phyloP scores from a whole-genome alignment of 148 eudicot species.

The Diospyros kaki region DNA sequence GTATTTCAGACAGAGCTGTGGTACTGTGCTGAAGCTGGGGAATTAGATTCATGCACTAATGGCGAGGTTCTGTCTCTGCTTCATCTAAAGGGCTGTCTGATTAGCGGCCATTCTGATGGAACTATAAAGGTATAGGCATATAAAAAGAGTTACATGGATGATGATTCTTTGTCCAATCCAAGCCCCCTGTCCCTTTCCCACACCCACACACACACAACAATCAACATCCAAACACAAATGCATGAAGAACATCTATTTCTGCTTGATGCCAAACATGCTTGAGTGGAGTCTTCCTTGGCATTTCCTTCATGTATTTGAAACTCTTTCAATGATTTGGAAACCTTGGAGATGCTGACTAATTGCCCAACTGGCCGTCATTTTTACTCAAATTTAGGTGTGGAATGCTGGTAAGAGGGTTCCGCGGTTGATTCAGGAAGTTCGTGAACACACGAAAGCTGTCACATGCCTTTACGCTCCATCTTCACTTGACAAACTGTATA shows the following conservation, averaged over 20 bases:
- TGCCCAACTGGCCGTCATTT: background rate
- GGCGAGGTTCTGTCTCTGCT: conserved; percentile 43
- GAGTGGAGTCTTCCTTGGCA: background rate
- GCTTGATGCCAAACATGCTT: too few relatives aligned
- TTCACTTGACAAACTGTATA: conserved; percentile 38
- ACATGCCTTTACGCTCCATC: conserved; percentile 43
- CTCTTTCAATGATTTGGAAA: background rate
- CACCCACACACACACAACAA: too few relatives aligned
- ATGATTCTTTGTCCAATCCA: background rate
- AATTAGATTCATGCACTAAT: conserved; percentile 35
- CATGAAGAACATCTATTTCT: background rate
- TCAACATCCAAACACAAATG: background rate
- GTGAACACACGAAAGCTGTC: conserved; percentile 48
- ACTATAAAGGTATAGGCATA: conserved; percentile 39
- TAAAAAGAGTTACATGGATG: background rate
- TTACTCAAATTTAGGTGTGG: conserved; percentile 35
- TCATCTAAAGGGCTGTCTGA: conserved; percentile 31
- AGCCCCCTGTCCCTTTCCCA: conserved; percentile 4
- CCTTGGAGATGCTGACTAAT: background rate
- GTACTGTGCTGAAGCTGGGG: conserved; percentile 39
- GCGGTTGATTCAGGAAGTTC: conserved; percentile 45
- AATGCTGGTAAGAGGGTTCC: conserved; percentile 35
- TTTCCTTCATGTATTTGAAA: background rate
- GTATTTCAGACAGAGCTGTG: conserved; percentile 44
- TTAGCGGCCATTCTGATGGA: conserved; percentile 56